Conservation (phyloP, 306 rosid species). For the Gleditsia sinensis region DNA sequence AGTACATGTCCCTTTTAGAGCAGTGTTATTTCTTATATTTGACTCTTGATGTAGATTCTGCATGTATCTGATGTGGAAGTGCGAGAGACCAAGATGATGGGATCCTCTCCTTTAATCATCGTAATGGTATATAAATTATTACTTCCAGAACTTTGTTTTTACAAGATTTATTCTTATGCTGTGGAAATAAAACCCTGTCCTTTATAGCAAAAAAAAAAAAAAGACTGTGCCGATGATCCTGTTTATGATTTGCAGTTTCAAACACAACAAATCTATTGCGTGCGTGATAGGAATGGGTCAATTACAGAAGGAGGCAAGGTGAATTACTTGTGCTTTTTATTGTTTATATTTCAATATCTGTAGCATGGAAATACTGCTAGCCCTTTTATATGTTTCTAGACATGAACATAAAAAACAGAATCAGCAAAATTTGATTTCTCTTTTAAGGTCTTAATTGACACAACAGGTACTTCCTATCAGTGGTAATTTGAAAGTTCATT, state of each 20-base stretch:
- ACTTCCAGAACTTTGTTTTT: conserved; percentile 5
- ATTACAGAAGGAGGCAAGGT: conserved; percentile 96
- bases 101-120: conserved; percentile 68
- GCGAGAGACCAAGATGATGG: conserved; percentile 87
- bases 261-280: conserved; percentile 91
- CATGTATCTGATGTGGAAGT: conserved; percentile 82
- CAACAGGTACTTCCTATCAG: neutral
- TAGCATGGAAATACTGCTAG: conserved; percentile 10
- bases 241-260: conserved; percentile 59
- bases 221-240: neutral
- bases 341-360: neutral
- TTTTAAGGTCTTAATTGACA: neutral
- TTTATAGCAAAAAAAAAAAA: too few relatives aligned
- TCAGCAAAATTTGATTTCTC: neutral
- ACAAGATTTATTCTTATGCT: neutral
- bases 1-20: conserved; percentile 7
- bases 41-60: conserved; percentile 65
- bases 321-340: conserved; percentile 15
- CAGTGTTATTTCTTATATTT: conserved; percentile 15
- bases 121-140: conserved; percentile 53
- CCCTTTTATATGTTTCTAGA: neutral
- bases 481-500: neutral
- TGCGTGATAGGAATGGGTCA: conserved; percentile 71
- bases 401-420: neutral
- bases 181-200: conserved; percentile 26